Evolutionary conservation across 345 rosid species (phyloP), one percentile per base, ranked within the genome.

Genomic region (Dipteronia dyeriana): DNA sequence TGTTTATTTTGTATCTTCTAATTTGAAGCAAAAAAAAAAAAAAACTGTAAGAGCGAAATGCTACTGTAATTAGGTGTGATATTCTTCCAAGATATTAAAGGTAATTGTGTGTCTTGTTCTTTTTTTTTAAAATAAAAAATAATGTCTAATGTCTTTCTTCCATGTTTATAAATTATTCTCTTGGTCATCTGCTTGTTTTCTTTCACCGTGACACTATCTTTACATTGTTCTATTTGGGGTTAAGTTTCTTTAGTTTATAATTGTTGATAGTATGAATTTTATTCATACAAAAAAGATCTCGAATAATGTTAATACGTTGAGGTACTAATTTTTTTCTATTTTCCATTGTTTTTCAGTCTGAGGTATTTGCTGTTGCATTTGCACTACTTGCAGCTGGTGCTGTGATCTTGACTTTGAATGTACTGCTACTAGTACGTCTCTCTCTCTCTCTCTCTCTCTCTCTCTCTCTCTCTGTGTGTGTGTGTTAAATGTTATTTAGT

Each of bases 311-410:
- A 12, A 4, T 9, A 12, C 56, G 29, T 22, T 47, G 49, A 38
- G 57, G 57, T 53, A 53, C 69, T 63, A 29, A 66, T 54, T 57
- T 17, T 29, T 7, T 47, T 19, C 53, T 73, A 72, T 70, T 68
- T 34, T 31, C 43, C 4, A 3, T 60, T 69, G 1, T 75, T 17
- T 76, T 41, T 66, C 90, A 94, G 97, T 94, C 98, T 5, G 97
- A 96, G 85, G 97, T 96, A 56, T 96, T 96, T 78, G 98, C 98
- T 0, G 98, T 92, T 83, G 99, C 99, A 78, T 94, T 96, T 84
- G 99, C 98, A 17, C 85, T 96, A 64, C 97, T 96, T 70, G 99
- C 97, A 13, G 93, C 95, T 39, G 98, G 99, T 34, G 99, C 97
- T 70, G 89, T 96, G 43, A 92, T 96, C 78, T 89, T 96, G 87